Evolutionary conservation across 139 green algal species (phyloP).

Genomic region (Gonium pectorale): DNA sequence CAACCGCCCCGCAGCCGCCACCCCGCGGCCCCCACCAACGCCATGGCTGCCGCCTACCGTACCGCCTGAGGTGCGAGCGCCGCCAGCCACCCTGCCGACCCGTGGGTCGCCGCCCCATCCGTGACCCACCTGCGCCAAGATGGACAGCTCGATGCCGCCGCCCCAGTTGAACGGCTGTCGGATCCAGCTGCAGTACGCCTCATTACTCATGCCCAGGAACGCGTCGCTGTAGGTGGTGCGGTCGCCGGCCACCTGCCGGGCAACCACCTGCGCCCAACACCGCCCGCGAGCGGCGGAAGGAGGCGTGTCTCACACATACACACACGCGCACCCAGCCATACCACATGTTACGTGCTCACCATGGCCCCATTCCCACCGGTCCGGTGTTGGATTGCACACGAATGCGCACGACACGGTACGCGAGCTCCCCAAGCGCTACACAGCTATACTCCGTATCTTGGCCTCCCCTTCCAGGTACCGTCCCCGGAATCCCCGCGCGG

Average conservation of each 20-base stretch:
- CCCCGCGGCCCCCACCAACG: too few relatives aligned
- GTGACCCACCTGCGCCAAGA: constrained; percentile 73
- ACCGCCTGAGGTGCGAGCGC: background rate
- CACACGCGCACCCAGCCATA: background rate
- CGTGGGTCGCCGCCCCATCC: background rate
- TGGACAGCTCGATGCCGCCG: constrained; percentile 95
- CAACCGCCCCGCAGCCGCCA: too few relatives aligned
- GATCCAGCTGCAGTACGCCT: constrained; percentile 89
- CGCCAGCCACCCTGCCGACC: background rate
- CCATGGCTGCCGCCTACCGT: background rate
- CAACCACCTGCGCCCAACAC: constrained; percentile 59
- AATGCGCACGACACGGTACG: too few relatives aligned
- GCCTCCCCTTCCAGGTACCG: too few relatives aligned
- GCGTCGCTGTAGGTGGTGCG: constrained; percentile 55
- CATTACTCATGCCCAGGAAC: constrained; percentile 70
- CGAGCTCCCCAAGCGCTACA: too few relatives aligned
- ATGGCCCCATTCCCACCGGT: too few relatives aligned
- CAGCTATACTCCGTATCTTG: too few relatives aligned
- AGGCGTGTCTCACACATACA: background rate
- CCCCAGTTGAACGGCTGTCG: constrained; percentile 83
- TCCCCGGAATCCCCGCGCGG: too few relatives aligned
- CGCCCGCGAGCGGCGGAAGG: too few relatives aligned
- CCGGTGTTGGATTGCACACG: too few relatives aligned
- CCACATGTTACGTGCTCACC: too few relatives aligned
- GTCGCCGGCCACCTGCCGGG: constrained; percentile 63